A percentile compares a stretch with the other conserved stretches of the same genome.
Evolutionary conservation across 2,329 filamentous ascomycete species (phyloP).

Genomic region (Aspergillus sp.): DNA sequence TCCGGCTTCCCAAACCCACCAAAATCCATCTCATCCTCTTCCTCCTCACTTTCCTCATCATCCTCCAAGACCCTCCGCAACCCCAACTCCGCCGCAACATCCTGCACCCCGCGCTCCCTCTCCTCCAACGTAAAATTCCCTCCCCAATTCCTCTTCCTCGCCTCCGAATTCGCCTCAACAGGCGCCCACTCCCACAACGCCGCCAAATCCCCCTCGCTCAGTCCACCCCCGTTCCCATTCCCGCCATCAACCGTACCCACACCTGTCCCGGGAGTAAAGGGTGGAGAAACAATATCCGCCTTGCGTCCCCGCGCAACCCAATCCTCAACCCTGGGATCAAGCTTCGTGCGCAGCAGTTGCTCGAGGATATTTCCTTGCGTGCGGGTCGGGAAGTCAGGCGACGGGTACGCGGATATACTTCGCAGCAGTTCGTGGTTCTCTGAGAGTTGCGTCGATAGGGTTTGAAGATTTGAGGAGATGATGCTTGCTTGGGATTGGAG

Average conservation of each 20-base stretch:
- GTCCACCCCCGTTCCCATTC: slow-evolving; percentile 15
- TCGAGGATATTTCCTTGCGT: slow-evolving; percentile 62
- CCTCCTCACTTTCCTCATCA: slow-evolving; percentile 49
- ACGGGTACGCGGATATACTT: slow-evolving; percentile 71
- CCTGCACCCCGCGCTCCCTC: slow-evolving; percentile 63
- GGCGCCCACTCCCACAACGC: slow-evolving; percentile 62
- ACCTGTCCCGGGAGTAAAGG: not conserved
- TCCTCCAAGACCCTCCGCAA: slow-evolving; percentile 60
- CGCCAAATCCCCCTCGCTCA: slow-evolving; percentile 53
- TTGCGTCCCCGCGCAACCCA: slow-evolving; percentile 65
- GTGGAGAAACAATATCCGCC: not conserved
- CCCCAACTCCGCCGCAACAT: slow-evolving; percentile 73
- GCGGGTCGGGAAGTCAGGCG: slow-evolving; percentile 71
- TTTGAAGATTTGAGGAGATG: slow-evolving; percentile 68
- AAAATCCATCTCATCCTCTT: slow-evolving; percentile 41
- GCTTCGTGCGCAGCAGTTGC: slow-evolving; percentile 76
- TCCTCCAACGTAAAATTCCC: slow-evolving; percentile 74
- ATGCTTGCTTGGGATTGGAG: slow-evolving; percentile 72
- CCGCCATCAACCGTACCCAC: slow-evolving; percentile 1
- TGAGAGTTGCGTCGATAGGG: slow-evolving; percentile 64
- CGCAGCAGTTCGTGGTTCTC: slow-evolving; percentile 68
- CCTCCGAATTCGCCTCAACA: slow-evolving; percentile 48
- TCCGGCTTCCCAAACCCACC: slow-evolving; percentile 37
- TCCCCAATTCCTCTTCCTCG: slow-evolving; percentile 51
- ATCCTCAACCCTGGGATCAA: slow-evolving; percentile 74